Conservation (phyloP, 2,329 filamentous ascomycete species). For the Ramularia endophylla region DNA sequence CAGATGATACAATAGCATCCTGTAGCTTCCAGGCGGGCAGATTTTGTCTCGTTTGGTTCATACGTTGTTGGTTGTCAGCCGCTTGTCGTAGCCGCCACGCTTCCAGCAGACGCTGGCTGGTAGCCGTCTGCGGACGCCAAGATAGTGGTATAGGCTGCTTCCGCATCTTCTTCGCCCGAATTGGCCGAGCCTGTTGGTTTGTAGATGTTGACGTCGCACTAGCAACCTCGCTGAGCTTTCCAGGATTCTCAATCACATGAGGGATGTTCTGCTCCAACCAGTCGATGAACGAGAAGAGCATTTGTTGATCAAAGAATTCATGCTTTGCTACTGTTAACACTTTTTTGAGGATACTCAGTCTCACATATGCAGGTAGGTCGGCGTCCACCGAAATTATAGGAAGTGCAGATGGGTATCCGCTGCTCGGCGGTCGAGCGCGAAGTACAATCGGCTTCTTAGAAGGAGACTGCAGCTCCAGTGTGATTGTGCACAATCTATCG, state of each 20-base stretch:
- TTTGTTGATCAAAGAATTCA: constrained; percentile 73
- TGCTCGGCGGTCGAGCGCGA: constrained; percentile 65
- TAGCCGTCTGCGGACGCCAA: constrained; percentile 54
- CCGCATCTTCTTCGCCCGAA: constrained; percentile 29
- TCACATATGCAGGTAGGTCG: constrained; percentile 82
- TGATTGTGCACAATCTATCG: constrained; percentile 60
- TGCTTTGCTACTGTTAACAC: constrained; percentile 65
- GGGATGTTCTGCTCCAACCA: constrained; percentile 86
- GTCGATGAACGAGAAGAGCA: constrained; percentile 84
- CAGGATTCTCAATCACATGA: constrained; percentile 76
- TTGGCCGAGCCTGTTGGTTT: constrained; percentile 17
- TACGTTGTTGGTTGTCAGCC: constrained; percentile 61
- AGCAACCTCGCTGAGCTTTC: constrained; percentile 76
- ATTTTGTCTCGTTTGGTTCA: constrained; percentile 65
- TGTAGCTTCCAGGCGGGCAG: constrained; percentile 85
- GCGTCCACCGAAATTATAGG: constrained; percentile 63
- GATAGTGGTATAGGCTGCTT: constrained; percentile 51
- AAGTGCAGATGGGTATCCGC: constrained; percentile 62
- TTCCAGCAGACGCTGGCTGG: constrained; percentile 53
- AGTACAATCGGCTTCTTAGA: constrained; percentile 44
- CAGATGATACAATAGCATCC: constrained; percentile 68
- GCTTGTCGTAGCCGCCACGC: constrained; percentile 66
- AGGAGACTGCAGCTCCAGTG: constrained; percentile 49
- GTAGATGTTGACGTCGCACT: constrained; percentile 60
- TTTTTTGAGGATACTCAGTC: constrained; percentile 77